These are phyloP conservation scores for Hypoxylon trugodes DNA, from an alignment of 495 filamentous ascomycete species.

Conservation along the genomic window DNA sequence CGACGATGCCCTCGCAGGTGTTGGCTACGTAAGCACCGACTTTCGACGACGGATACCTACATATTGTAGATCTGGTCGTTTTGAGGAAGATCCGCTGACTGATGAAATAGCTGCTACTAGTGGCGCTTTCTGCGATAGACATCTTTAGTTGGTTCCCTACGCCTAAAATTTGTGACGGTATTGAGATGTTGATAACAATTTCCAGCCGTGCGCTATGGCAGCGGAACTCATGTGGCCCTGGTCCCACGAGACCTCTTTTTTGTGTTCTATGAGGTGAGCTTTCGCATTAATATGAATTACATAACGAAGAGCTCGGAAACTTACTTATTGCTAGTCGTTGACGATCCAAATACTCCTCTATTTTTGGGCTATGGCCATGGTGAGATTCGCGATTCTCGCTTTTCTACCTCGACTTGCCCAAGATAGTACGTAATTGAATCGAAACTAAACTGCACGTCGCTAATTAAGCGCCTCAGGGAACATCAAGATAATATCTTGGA, in stretches of 20 bases:
- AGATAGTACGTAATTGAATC: constrained; percentile 33
- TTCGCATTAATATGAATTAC: background rate
- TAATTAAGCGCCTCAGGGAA: constrained; percentile 13
- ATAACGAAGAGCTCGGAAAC: background rate
- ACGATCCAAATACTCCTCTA: constrained; percentile 41
- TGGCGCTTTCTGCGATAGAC: constrained; percentile 11
- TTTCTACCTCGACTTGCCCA: constrained; percentile 43
- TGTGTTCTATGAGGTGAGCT: constrained; percentile 40
- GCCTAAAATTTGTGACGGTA: background rate
- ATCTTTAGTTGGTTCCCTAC: constrained; percentile 11
- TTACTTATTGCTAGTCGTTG: constrained; percentile 22
- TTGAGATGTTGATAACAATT: constrained; percentile 10
- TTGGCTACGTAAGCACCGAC: constrained; percentile 37
- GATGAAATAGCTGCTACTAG: constrained; percentile 5
- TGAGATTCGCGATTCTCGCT: constrained; percentile 42
- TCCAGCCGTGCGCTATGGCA: constrained; percentile 19
- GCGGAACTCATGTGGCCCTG: constrained; percentile 23
- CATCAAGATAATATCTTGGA: constrained; percentile 24
- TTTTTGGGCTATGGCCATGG: constrained; percentile 39
- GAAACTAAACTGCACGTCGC: background rate
- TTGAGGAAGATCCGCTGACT: background rate
- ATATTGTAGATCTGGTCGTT: background rate
- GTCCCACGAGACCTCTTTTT: constrained; percentile 19
- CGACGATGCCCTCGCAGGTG: constrained; percentile 41
- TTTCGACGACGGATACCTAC: no score